phyloP scores from a whole-genome alignment of 805 yeast species.

The Ogataea zsoltii region DNA sequence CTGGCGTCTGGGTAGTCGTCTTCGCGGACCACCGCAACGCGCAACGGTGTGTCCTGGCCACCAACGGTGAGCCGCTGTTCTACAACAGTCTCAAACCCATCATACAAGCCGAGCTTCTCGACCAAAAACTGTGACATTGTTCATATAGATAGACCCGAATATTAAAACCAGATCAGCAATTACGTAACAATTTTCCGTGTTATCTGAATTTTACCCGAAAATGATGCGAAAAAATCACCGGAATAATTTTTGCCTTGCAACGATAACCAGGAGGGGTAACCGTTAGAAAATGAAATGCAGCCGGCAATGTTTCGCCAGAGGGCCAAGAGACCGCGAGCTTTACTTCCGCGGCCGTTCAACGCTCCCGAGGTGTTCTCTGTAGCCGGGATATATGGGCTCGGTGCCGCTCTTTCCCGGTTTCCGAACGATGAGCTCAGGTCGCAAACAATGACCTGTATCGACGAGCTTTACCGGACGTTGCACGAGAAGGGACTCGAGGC shows the following conservation, averaged over 20 bases:
- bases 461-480: constrained; percentile 3
- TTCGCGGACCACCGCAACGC: constrained; percentile 51
- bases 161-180: background rate
- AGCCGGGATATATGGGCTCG: constrained; percentile 4
- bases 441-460: constrained; percentile 6
- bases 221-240: background rate
- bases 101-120: constrained; percentile 36
- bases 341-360: background rate
- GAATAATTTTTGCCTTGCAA: background rate
- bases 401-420: background rate
- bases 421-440: constrained; percentile 1
- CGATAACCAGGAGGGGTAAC: background rate
- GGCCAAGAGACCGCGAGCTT: background rate
- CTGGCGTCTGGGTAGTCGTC: constrained; percentile 37
- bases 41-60: constrained; percentile 48
- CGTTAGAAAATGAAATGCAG: constrained; percentile 1
- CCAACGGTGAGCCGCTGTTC: constrained; percentile 46
- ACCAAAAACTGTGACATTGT: constrained; percentile 5
- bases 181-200: background rate
- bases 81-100: constrained; percentile 29
- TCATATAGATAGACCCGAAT: background rate
- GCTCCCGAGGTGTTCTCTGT: constrained; percentile 4
- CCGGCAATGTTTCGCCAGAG: background rate
- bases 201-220: background rate
- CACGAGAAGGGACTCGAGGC: constrained; percentile 4